Base-by-base conservation (phyloP, 2,329 filamentous ascomycete species). In the Botrytis aclada region DNA sequence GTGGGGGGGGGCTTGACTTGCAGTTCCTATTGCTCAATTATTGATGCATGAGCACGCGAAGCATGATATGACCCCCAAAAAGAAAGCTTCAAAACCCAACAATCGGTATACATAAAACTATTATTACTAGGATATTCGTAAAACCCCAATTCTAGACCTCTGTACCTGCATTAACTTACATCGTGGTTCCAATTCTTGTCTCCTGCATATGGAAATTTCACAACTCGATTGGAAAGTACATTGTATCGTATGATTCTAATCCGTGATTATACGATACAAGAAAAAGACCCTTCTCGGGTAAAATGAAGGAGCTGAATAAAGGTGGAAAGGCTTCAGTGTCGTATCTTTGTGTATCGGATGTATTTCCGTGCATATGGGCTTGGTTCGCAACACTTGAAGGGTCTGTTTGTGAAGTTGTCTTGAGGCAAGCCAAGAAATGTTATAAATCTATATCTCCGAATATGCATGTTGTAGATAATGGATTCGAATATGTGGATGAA, bases 141-240 rank as follows among this genome's bases (percentile, higher is more conserved):
- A 20, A 39, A 29, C 64, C 37, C 32, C 47, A 67, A 41, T 22
- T 56, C 65, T 43, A 56, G 65, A 58, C 47, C 47, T 56, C 34
- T 58, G 45, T 69, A 56, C 47, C 65, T 69, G 65, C 65, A 67
- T 66, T 22, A 29, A 29, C 34, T 67, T 67, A 22, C 22, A 54
- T 54, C 45, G 25, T 67, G 32, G 32, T 39, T 39, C 45, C 32
- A 39, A 54, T 54, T 54, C 32, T 54, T 66, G 45, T 22, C 64
- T 54, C 45, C n/a, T 66, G 64, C 32, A 29, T 66, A 20, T 66
- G 18, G 9, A 51, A 67, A 22, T 9, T 39, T 54, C 51, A 25
- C 34, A 41, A 37, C 25, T 39, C 34, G 16, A 54, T 54, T 39
- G 8, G 37, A 39, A 54, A n/a, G 14, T 56, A 51, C 51, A 39